These are phyloP conservation scores for Raffaelea ambrosiae DNA, from an alignment of 2,329 filamentous ascomycete genomes.

Conservation along the genomic window DNA sequence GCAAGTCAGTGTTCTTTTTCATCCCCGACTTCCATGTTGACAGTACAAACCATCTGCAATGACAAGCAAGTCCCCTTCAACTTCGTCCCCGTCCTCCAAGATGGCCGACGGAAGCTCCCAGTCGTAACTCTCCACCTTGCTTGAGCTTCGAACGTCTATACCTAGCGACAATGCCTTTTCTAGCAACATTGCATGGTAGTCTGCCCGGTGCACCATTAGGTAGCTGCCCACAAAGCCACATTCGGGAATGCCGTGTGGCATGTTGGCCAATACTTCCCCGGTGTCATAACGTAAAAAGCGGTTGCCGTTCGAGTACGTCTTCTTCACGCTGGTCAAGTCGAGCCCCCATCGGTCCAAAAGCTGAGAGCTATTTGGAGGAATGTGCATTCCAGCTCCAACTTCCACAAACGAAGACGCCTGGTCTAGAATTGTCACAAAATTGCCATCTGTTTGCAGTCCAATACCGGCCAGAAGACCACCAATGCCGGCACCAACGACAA, in stretches of 20 bases:
- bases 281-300: conserved; percentile 5
- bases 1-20: no score
- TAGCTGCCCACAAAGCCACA: conserved; percentile 22
- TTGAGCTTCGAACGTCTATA: conserved; percentile 14
- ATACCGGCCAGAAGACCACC: conserved; percentile 10
- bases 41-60: conserved; percentile 19
- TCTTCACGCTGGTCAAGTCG: conserved; percentile 1
- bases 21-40: no score
- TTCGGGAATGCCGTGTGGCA: conserved; percentile 15
- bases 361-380: conserved; percentile 22
- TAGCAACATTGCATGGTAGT: conserved; percentile 22
- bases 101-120: conserved; percentile 13
- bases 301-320: conserved; percentile 5
- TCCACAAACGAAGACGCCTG: conserved; percentile 8
- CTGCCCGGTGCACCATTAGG: conserved; percentile 25
- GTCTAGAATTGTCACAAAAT: conserved; percentile 10
- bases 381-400: conserved; percentile 10
- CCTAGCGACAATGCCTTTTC: conserved; percentile 15
- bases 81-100: conserved; percentile 13
- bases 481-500: conserved; percentile 13
- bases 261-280: conserved; percentile 1
- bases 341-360: conserved; percentile 21
- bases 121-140: conserved; percentile 17
- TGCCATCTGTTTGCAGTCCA: conserved; percentile 4
- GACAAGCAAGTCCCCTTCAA: conserved; percentile 15